Evolutionary conservation across 257 asterid species (phyloP), one percentile per base, ranked within the genome.

Genomic region (Solanum lycopersicoides): DNA sequence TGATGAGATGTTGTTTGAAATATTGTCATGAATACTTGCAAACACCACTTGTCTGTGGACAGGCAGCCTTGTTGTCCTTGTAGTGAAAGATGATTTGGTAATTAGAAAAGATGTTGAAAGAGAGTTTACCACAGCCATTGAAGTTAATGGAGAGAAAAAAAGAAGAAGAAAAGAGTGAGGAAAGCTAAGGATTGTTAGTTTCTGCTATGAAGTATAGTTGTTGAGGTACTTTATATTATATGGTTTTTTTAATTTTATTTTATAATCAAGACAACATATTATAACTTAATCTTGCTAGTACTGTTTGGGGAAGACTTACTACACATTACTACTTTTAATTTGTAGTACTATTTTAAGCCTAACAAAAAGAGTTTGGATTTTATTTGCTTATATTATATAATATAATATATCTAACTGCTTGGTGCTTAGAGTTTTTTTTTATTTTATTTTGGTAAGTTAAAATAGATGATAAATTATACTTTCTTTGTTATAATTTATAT

Each of bases 1-100:
- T 21, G 53, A 7, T 15, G 37, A 76, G 7, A 77, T 94, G 92
- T 94, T 90, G 35, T 82, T 85, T 44, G 77, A 20, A n/a, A 16
- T 66, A 86, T 71, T 77, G 65, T 86, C 32, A 42, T 32, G 41
- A 69, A 41, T 3, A 25, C 35, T 85, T 85, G 75, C 66, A 25
- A 30, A 37, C 63, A 68, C 82, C 13, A n/a, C 15, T 13, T 5
- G 23, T 44, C 37, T 76, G 2, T 76, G 59, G 35, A 30, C 13
- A 41, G 83, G 59, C 8, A 25, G 39, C 66, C 41, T 45, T 69
- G 2, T 14, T 77, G 65, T 77, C 14, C 63, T 79, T 44, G 3
- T 4, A 30, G 76, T 37, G 59, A 13, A 63, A 65, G 87, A 68
- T 68, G 66, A 65, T 41, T 68, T 85, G 39, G 16, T 13, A 11